These are phyloP conservation scores for Leishmania major DNA, from an alignment of 208 protist species.

Conservation along the genomic window DNA sequence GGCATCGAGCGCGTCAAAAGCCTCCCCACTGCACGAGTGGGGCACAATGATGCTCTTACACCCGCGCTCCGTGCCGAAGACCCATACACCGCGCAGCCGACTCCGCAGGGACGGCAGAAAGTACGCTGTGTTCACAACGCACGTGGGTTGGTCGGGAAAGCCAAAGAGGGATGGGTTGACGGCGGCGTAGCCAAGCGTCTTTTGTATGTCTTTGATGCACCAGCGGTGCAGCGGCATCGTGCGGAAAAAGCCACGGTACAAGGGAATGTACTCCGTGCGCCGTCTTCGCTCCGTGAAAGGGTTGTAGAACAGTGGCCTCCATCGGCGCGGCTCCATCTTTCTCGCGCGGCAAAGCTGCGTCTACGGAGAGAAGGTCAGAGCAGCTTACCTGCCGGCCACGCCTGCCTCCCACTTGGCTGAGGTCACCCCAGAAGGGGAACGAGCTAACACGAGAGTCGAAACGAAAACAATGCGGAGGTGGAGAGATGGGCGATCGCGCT, in stretches of 20 bases:
- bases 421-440: not conserved
- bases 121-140: slow-evolving; percentile 88
- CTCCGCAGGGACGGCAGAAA: slow-evolving; percentile 84
- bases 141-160: slow-evolving; percentile 82
- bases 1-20: slow-evolving; percentile 81
- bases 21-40: slow-evolving; percentile 65
- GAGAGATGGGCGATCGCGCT: not conserved
- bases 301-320: slow-evolving; percentile 84
- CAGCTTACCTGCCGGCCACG: not conserved
- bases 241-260: slow-evolving; percentile 88
- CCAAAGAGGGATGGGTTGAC: slow-evolving; percentile 86
- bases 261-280: slow-evolving; percentile 44
- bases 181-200: slow-evolving; percentile 77
- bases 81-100: slow-evolving; percentile 66
- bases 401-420: not conserved
- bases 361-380: not conserved
- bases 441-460: not conserved
- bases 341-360: not conserved
- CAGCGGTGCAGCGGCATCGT: slow-evolving; percentile 84
- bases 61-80: slow-evolving; percentile 84
- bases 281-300: slow-evolving; percentile 74
- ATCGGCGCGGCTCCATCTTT: slow-evolving; percentile 79
- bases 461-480: no score
- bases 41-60: slow-evolving; percentile 89
- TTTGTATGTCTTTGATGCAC: slow-evolving; percentile 70